These are phyloP conservation scores for Pleurotus eryngii DNA, from an alignment of 768 basidiomycete species.

Conservation along the genomic window DNA sequence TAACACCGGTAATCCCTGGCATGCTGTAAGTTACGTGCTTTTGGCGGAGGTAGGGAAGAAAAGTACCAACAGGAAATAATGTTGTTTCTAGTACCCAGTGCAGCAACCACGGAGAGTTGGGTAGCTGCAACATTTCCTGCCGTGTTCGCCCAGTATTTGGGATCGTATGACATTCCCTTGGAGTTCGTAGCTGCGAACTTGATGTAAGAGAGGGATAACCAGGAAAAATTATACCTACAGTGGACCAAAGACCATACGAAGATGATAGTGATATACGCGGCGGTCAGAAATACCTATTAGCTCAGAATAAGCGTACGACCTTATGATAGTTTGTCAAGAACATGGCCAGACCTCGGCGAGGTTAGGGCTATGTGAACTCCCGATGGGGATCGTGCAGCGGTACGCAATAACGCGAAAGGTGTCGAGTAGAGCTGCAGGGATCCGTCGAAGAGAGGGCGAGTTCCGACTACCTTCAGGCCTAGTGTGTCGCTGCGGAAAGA, in stretches of 20 bases:
- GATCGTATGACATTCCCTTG: slow-evolving; percentile 28
- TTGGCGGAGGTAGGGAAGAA: not conserved
- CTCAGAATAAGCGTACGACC: not conserved
- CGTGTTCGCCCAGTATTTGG: slow-evolving; percentile 38
- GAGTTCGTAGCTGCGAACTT: slow-evolving; percentile 20
- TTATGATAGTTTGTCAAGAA: not conserved
- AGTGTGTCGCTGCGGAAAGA: slow-evolving; percentile 13
- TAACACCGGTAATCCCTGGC: slow-evolving; percentile 49
- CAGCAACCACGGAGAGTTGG: slow-evolving; percentile 55
- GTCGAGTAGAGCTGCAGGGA: slow-evolving; percentile 32
- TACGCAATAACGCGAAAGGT: slow-evolving; percentile 32
- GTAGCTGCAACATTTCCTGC: slow-evolving; percentile 40
- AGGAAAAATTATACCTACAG: slow-evolving; percentile 23
- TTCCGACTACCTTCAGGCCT: slow-evolving; percentile 5
- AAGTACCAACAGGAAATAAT: slow-evolving; percentile 31
- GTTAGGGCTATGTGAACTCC: slow-evolving; percentile 33
- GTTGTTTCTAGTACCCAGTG: slow-evolving; percentile 62
- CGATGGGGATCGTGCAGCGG: slow-evolving; percentile 33
- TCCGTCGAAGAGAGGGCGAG: slow-evolving; percentile 16
- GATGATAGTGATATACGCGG: slow-evolving; percentile 28
- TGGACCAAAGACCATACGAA: slow-evolving; percentile 33
- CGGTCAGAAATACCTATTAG: slow-evolving; percentile 27
- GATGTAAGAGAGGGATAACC: not conserved
- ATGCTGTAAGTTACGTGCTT: not conserved
- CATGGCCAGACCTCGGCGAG: slow-evolving; percentile 31